Evolutionary conservation across 306 rosid genomes (phyloP).

Genomic region (Albizia julibrissin): DNA sequence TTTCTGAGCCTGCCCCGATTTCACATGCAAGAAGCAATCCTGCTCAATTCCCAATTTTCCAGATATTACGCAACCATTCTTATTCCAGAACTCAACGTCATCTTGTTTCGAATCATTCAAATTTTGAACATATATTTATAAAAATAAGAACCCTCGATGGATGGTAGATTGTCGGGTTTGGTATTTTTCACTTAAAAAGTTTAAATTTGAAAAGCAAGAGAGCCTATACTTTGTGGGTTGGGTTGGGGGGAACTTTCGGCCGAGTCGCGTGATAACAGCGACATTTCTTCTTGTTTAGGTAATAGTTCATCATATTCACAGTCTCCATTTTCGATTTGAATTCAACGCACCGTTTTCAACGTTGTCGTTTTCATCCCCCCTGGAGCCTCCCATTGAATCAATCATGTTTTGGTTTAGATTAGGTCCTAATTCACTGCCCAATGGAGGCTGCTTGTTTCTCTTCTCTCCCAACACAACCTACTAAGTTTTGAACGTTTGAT

Average conservation of each 20-base stretch:
- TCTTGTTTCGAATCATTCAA: neutral
- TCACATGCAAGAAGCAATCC: slow-evolving; percentile 34
- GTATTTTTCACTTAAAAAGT: neutral
- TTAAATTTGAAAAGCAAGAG: slow-evolving; percentile 25
- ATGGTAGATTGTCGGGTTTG: neutral
- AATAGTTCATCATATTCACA: slow-evolving; percentile 9
- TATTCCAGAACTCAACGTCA: slow-evolving; percentile 5
- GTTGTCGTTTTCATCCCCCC: slow-evolving; percentile 16
- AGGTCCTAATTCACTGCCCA: neutral
- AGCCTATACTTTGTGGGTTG: slow-evolving; percentile 25
- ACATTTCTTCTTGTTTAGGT: slow-evolving; percentile 58
- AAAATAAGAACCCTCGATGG: neutral
- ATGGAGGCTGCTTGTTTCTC: neutral
- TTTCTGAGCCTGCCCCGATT: slow-evolving; percentile 18
- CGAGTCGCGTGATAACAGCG: slow-evolving; percentile 57
- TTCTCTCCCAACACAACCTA: neutral
- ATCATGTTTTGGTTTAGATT: neutral
- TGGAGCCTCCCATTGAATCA: neutral
- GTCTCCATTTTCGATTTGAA: slow-evolving; percentile 25
- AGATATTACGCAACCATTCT: neutral
- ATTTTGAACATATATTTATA: neutral
- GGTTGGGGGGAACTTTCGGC: slow-evolving; percentile 46
- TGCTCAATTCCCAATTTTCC: slow-evolving; percentile 28
- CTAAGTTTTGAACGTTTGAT: neutral
- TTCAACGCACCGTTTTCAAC: slow-evolving; percentile 34